Evolutionary conservation across 305 asterid genomes (phyloP).

Genomic region (Rubia tinctorum): DNA sequence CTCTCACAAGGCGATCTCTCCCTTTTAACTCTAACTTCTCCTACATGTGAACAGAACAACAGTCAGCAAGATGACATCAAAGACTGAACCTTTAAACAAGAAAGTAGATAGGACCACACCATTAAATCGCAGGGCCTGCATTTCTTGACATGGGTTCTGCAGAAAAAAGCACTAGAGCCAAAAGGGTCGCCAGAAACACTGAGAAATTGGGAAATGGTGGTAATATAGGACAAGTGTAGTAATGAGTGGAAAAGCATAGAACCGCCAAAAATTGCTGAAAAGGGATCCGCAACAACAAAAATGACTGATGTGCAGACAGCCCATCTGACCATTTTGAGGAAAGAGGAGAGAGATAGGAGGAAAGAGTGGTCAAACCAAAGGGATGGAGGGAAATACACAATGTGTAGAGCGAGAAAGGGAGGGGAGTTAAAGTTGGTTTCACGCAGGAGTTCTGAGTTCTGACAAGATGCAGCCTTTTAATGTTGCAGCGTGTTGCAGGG

Average conservation of each 20-base stretch:
- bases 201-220: not conserved
- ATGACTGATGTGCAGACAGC: slow-evolving; percentile 41
- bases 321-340: slow-evolving; percentile 23
- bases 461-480: slow-evolving; percentile 14
- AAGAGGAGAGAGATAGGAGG: slow-evolving; percentile 2
- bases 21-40: slow-evolving; percentile 15
- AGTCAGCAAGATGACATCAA: slow-evolving; percentile 15
- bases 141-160: slow-evolving; percentile 23
- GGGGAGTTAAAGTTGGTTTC: slow-evolving; percentile 12
- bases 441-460: slow-evolving; percentile 25
- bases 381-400: not conserved
- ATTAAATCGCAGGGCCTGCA: slow-evolving; percentile 37
- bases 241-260: slow-evolving; percentile 4
- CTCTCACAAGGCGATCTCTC: slow-evolving; percentile 21
- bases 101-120: slow-evolving; percentile 11
- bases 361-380: slow-evolving; percentile 7
- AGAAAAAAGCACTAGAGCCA: not conserved
- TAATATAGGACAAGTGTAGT: not conserved
- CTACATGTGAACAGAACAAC: slow-evolving; percentile 23
- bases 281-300: slow-evolving; percentile 16
- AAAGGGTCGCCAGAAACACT: slow-evolving; percentile 14
- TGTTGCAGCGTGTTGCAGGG: slow-evolving; percentile 4
- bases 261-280: not conserved
- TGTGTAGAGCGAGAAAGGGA: not conserved
- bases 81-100: not conserved